Evolutionary conservation across 2,329 filamentous ascomycete genomes (phyloP).

Genomic region (Colletotrichum falcatum): DNA sequence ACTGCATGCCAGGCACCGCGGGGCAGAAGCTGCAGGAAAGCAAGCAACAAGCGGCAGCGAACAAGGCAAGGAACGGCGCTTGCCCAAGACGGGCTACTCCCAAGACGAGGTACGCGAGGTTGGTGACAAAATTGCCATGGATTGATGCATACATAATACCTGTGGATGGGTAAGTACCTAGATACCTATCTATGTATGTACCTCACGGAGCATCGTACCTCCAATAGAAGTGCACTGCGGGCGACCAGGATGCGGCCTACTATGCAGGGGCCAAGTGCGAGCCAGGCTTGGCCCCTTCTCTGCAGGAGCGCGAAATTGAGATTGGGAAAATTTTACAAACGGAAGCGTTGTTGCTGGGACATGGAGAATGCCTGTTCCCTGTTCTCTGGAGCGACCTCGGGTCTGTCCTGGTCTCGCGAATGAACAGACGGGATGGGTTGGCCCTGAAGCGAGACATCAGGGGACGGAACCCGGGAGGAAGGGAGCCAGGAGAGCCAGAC

Average conservation of each 20-base stretch:
- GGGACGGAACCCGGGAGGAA: neutral
- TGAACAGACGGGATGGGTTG: conserved; percentile 23
- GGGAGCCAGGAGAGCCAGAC: conserved; percentile 1
- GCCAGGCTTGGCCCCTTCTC: conserved; percentile 15
- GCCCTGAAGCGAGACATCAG: conserved; percentile 25
- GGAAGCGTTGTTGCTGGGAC: conserved; percentile 27
- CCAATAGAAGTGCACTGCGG: conserved; percentile 24
- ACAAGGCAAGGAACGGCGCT: conserved; percentile 1
- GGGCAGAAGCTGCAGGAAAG: conserved; percentile 6
- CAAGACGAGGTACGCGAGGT: conserved; percentile 1
- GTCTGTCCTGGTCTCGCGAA: conserved; percentile 5
- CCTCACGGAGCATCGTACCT: too few species aligned
- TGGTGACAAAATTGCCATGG: conserved; percentile 9
- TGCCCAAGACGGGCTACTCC: conserved; percentile 10
- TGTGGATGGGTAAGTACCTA: neutral
- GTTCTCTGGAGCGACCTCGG: neutral
- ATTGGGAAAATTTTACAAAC: conserved; percentile 34
- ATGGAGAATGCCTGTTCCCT: conserved; percentile 38
- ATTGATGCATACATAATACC: conserved; percentile 22
- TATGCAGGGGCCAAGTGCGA: conserved; percentile 13
- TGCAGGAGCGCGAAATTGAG: conserved; percentile 27
- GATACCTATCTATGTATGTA: neutral
- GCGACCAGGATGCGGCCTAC: conserved; percentile 23
- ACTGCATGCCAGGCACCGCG: conserved; percentile 11
- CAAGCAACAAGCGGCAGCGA: conserved; percentile 5